phyloP scores from a whole-genome alignment of 495 filamentous ascomycete species.

The Astrocystis sublimbata region DNA sequence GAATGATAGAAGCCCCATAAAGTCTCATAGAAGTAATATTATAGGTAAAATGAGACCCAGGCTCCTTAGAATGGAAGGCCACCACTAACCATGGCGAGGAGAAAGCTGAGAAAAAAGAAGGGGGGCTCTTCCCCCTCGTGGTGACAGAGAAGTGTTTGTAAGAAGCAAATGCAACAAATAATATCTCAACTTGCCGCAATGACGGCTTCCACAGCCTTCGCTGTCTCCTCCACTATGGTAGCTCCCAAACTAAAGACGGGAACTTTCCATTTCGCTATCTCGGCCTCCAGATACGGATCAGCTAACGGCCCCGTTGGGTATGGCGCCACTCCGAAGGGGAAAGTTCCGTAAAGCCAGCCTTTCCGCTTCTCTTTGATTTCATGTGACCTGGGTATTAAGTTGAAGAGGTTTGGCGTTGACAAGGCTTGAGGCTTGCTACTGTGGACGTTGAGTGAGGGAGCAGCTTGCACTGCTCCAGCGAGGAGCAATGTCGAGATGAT shows the following conservation, averaged over 20 bases:
- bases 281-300: neutral
- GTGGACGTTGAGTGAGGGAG: neutral
- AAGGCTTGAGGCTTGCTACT: neutral
- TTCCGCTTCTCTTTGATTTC: slow-evolving; percentile 11
- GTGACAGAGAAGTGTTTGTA: neutral
- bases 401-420: neutral
- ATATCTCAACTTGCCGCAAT: slow-evolving; percentile 5
- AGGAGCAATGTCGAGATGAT: slow-evolving; percentile 7
- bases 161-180: neutral
- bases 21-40: neutral
- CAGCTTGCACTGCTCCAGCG: slow-evolving; percentile 3
- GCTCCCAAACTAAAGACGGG: slow-evolving; percentile 7
- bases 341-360: slow-evolving; percentile 13
- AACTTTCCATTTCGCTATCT: neutral
- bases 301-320: slow-evolving; percentile 4
- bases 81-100: neutral
- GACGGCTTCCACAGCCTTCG: neutral
- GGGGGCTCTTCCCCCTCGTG: neutral
- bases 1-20: neutral
- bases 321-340: slow-evolving; percentile 9
- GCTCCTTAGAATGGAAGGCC: neutral
- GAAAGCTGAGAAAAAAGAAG: neutral
- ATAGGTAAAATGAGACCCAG: neutral
- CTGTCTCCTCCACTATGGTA: neutral
- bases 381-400: neutral